These are phyloP conservation scores for Spiraea crenata DNA, from an alignment of 331 rosid genomes.

Conservation along the genomic window DNA sequence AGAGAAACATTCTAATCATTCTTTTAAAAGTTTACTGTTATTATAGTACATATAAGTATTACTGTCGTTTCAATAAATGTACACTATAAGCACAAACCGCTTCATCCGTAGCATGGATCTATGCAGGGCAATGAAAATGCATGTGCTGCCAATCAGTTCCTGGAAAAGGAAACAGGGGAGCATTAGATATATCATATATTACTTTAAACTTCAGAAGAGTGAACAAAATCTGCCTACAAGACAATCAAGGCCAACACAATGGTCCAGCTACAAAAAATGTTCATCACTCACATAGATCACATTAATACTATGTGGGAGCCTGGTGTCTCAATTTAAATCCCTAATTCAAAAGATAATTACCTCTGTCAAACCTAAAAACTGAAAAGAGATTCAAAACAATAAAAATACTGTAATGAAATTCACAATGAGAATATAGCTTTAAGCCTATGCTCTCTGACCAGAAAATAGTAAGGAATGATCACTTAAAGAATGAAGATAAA, in stretches of 20 bases:
- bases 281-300: neutral
- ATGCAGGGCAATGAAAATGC: conserved; percentile 78
- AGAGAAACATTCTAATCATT: no score
- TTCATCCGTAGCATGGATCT: conserved; percentile 77
- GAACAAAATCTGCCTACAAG: neutral
- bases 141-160: conserved; percentile 71
- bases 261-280: neutral
- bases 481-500: neutral
- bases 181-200: conserved; percentile 13
- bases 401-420: neutral
- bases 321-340: neutral
- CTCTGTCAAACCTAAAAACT: no score
- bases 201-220: neutral
- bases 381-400: neutral
- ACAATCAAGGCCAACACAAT: neutral
- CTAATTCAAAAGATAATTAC: neutral
- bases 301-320: neutral
- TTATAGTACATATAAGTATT: neutral
- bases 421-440: neutral
- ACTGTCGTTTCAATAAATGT: neutral
- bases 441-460: neutral
- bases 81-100: conserved; percentile 51
- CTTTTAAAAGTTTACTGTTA: neutral
- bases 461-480: neutral
- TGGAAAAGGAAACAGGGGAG: conserved; percentile 34